Conservation (phyloP, 1,284 basidiomycete genomes). For the Microbotryum saponariae region DNA sequence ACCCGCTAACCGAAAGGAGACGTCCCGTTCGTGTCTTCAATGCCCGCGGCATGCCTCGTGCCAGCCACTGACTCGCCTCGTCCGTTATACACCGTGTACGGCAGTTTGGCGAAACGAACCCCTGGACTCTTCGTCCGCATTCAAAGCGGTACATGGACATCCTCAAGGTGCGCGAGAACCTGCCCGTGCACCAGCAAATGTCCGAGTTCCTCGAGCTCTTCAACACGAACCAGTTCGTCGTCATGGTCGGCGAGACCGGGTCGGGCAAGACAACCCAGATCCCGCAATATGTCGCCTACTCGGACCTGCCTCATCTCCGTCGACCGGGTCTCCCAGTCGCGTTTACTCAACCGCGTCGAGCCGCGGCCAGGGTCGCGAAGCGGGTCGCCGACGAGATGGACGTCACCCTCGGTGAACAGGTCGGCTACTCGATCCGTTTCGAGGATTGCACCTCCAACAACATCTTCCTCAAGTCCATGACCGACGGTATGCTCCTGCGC, state of each 20-base stretch:
- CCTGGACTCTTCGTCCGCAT: constrained; percentile 75
- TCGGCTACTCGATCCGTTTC: constrained; percentile 98
- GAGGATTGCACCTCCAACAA: constrained; percentile 92
- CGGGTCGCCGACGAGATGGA: constrained; percentile 99
- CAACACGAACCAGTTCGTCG: constrained; percentile 34
- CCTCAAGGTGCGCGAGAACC: constrained; percentile 69
- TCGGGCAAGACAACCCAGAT: constrained; percentile 99
- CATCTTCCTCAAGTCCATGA: constrained; percentile 98
- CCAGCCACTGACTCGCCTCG: background rate
- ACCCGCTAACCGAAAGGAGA: no score
- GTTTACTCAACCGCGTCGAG: constrained; percentile 93
- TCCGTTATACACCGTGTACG: background rate
- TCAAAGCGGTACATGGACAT: constrained; percentile 79
- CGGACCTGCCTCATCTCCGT: constrained; percentile 63
- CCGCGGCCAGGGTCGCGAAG: constrained; percentile 95
- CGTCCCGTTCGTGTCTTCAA: no score
- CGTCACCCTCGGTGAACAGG: constrained; percentile 82
- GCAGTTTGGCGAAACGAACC: constrained; percentile 75
- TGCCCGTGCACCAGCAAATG: constrained; percentile 92
- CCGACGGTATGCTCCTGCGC: constrained; percentile 89
- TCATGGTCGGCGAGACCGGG: constrained; percentile 97
- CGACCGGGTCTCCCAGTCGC: constrained; percentile 75
- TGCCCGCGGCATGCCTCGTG: no score
- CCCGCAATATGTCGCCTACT: constrained; percentile 90
- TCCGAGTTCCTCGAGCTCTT: constrained; percentile 43